Evolutionary conservation across 768 basidiomycete genomes (phyloP), one percentile per base, ranked within the genome.

Genomic region (Termitomyces titanicus): DNA sequence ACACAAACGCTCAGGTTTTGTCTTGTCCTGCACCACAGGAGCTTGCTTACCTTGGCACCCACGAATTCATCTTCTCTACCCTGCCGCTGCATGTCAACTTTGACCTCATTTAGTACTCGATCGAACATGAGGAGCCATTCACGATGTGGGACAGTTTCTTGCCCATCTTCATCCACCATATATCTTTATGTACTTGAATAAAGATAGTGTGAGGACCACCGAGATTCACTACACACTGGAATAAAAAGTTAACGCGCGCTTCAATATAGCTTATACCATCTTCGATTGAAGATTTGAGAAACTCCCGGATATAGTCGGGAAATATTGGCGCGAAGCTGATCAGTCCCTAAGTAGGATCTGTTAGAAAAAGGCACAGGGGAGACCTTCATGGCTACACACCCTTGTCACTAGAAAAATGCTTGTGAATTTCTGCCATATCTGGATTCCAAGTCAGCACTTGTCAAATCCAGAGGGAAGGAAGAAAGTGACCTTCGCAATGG

Each of bases 381-480:
- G 29, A 20, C 27, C 24, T 13, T 40, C 37, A 47, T 34, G n/a
- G 25, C 15, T 17, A 69, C 74, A 51, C 65, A 86, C 86, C 15
- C 64, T 59, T 20, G 80, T 74, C 0, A 82, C 76, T 0, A 47
- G 27, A 60, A 84, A 84, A 0, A 79, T 84, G 63, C 73, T 81
- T 15, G 63, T 60, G 63, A 92, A 92, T 58, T 89, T 89, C 42
- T 80, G 66, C 89, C 89, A 92, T 46, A 92, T 91, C 88, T 90
- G 55, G 46, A 12, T 25, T 29, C 6, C 25, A 31, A 39, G 15
- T 48, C 27, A 46, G 31, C 15, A 31, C 35, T 39, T 53, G 39
- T 12, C 11, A 18, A 3, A 29, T 27, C 8, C 54, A 15, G 44
- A 33, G 18, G 24, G 6, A 38, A 13, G 47, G 39, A 13, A 5